phyloP scores from a whole-genome alignment of 1,284 basidiomycete genomes.

The Cystobasidium slooffiae region DNA sequence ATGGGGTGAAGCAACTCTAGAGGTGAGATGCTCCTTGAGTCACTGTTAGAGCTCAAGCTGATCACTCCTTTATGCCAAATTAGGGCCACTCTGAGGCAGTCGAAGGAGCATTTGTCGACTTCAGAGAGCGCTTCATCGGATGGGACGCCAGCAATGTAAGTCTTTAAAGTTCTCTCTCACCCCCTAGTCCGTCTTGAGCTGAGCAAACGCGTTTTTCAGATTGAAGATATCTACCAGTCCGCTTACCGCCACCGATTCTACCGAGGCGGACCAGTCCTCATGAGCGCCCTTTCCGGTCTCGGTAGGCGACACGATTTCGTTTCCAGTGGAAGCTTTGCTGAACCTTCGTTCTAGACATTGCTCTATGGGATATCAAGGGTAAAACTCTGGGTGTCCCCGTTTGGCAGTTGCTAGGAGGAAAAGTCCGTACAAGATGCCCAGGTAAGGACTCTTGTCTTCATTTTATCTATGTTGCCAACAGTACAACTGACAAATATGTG shows the following conservation, averaged over 20 bases:
- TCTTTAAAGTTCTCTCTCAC: slow-evolving; percentile 57
- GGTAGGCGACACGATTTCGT: slow-evolving; percentile 44
- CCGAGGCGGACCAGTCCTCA: slow-evolving; percentile 72
- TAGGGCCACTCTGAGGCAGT: slow-evolving; percentile 75
- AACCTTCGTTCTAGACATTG: slow-evolving; percentile 59
- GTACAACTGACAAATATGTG: background rate
- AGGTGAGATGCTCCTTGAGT: slow-evolving; percentile 53
- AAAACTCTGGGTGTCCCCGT: slow-evolving; percentile 75
- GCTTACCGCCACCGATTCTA: slow-evolving; percentile 72
- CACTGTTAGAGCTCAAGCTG: slow-evolving; percentile 11
- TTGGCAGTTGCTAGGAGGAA: slow-evolving; percentile 74
- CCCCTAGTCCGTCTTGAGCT: background rate
- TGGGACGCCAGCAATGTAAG: slow-evolving; percentile 73
- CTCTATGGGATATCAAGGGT: slow-evolving; percentile 76
- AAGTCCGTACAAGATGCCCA: slow-evolving; percentile 64
- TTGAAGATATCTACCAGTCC: slow-evolving; percentile 58
- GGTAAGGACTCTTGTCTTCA: background rate
- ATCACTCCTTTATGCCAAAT: background rate
- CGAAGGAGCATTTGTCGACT: slow-evolving; percentile 70
- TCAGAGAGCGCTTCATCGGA: slow-evolving; percentile 67
- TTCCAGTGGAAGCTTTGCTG: slow-evolving; percentile 4
- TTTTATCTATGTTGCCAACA: background rate
- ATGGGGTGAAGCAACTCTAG: slow-evolving; percentile 62
- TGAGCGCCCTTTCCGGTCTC: slow-evolving; percentile 61
- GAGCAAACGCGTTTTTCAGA: slow-evolving; percentile 11